phyloP scores from a whole-genome alignment of 2,329 filamentous ascomycete genomes.

The Exophiala lecanii-corni region DNA sequence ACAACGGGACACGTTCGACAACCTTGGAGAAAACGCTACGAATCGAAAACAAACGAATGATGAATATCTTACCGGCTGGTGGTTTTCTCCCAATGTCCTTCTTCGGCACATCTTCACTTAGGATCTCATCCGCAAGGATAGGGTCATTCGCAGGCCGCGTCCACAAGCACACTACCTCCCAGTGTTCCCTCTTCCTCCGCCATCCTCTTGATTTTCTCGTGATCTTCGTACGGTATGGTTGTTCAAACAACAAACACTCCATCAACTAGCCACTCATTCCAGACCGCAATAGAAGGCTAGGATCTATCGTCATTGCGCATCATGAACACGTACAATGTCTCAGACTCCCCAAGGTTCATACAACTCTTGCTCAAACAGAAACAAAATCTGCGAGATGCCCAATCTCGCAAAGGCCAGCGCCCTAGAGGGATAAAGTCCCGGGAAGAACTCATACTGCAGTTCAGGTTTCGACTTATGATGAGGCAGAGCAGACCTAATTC shows the following conservation, averaged over 20 bases:
- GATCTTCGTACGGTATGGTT: slow-evolving; percentile 1
- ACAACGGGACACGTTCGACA: background rate
- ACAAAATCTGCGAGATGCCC: background rate
- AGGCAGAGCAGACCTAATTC: background rate
- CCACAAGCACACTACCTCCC: background rate
- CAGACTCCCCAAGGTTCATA: background rate
- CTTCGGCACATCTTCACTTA: background rate
- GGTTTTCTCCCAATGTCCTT: background rate
- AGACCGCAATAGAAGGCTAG: background rate
- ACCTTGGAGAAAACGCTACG: background rate
- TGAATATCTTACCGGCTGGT: background rate
- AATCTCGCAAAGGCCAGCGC: background rate
- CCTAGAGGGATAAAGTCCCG: background rate
- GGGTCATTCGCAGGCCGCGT: background rate
- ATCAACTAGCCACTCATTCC: background rate
- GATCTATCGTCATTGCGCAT: background rate
- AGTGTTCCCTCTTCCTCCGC: background rate
- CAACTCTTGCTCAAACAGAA: slow-evolving; percentile 1
- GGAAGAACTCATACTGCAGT: slow-evolving; percentile 1
- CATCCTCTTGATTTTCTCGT: slow-evolving; percentile 1
- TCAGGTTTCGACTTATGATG: slow-evolving; percentile 1
- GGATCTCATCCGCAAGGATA: background rate
- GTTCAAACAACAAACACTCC: background rate
- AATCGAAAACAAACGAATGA: background rate
- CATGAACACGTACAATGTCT: slow-evolving; percentile 1